phyloP scores from a whole-genome alignment of 139 green algal species.

The Chlamydomonas asymmetrica region DNA sequence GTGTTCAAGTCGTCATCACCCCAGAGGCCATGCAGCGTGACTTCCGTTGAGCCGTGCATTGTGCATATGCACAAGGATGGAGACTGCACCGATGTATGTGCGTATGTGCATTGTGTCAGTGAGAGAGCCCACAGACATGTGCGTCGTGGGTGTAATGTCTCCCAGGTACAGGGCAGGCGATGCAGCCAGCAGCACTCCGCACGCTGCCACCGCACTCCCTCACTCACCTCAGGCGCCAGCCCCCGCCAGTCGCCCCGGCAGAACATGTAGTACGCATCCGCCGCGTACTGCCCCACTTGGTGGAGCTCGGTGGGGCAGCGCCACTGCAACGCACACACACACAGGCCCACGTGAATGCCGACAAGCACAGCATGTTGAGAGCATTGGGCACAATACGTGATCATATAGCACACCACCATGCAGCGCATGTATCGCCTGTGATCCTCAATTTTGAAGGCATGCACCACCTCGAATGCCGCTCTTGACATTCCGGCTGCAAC shows the following conservation, averaged over 20 bases:
- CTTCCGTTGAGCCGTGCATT: not conserved
- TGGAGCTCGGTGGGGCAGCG: constrained; percentile 75
- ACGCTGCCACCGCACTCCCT: not conserved
- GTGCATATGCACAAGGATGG: not conserved
- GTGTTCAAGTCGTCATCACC: too few relatives aligned
- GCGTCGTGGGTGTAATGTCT: not conserved
- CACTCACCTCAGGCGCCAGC: too few relatives aligned
- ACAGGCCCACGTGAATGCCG: too few relatives aligned
- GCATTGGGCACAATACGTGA: constrained; percentile 2
- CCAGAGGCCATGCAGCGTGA: too few relatives aligned
- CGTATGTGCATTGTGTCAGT: not conserved
- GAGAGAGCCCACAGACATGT: not conserved
- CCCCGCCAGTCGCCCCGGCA: constrained; percentile 69
- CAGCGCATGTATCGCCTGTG: not conserved
- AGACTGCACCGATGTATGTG: not conserved
- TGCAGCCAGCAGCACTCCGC: not conserved
- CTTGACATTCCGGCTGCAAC: not conserved
- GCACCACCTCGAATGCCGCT: not conserved
- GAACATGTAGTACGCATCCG: constrained; percentile 93
- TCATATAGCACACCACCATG: not conserved
- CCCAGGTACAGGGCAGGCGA: not conserved
- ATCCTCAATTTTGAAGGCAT: not conserved
- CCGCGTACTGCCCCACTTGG: constrained; percentile 83
- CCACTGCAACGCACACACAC: too few relatives aligned
- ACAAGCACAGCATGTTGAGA: constrained; percentile 1